Evolutionary conservation across 2,329 filamentous ascomycete genomes (phyloP), one percentile per base, ranked within the genome.

Genomic region (Blastomyces gilchristii): DNA sequence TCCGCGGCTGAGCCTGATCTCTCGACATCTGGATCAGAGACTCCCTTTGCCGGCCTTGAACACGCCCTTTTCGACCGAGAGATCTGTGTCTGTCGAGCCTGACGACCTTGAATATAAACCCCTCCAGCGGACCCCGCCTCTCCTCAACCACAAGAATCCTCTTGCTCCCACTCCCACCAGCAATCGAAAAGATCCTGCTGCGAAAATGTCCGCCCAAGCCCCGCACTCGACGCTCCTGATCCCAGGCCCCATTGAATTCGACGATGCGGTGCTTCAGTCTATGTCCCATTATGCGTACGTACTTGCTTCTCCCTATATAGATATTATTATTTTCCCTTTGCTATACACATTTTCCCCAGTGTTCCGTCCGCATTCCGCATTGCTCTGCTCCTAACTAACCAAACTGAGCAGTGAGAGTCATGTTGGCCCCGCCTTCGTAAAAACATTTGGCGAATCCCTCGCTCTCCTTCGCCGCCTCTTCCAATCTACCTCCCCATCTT

Each of bases 231-330:
- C 93, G 63, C 82, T 99, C 78, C 86, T 99, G 79, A 97, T 99
- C 73, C 94, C 94, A 59, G 94, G 94, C 67, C 94, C 94, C 72
- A 96, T 97, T 76, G 93, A 97, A 80, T 97, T 97, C 74, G 93
- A 97, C 76, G 93, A 97, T 93, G 91, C 87, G 58, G 93, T 97
- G 65, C 85, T 97, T 61, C 85, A 92, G 77, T 90, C 91, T 65
- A 97, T 97, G 93, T 88, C 89, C 81, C 91, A 96, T 79, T 96
- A 88, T 91, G 80, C 71, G 78, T 74, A 65, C 68, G 69, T 70
- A 43, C 1, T 7, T 14, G 12, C 16, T 57, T 25, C 34, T 37
- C 52, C n/a, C 52, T 31, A 31, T 31, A 31, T 31, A 31, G 2
- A 31, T 31, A 31, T 22, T 22, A 22, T 22, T 22, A 22, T 22